phyloP scores from a whole-genome alignment of 1,284 basidiomycete species.

The Blastosporella zonata region DNA sequence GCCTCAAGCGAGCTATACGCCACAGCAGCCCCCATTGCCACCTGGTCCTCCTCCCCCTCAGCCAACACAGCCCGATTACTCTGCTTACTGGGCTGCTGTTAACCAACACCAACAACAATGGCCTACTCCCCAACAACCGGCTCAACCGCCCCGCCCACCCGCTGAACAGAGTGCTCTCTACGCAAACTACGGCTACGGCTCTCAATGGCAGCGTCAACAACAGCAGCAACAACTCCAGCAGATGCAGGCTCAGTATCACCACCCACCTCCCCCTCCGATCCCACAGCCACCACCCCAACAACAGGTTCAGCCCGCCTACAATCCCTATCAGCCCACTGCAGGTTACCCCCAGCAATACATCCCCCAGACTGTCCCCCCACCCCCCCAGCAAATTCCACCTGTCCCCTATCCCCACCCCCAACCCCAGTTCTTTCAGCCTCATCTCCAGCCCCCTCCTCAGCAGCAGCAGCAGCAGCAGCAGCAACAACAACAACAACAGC shows the following conservation, averaged over 20 bases:
- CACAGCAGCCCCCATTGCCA: conserved; percentile 71
- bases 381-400: conserved; percentile 46
- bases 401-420: conserved; percentile 38
- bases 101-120: conserved; percentile 57
- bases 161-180: conserved; percentile 75
- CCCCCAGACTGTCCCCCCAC: conserved; percentile 44
- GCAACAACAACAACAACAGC: conserved; percentile 40
- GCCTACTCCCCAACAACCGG: conserved; percentile 49
- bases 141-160: conserved; percentile 49
- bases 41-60: conserved; percentile 74
- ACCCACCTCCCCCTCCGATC: conserved; percentile 50
- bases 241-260: conserved; percentile 44
- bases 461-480: conserved; percentile 42
- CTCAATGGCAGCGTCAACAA: conserved; percentile 65
- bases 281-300: conserved; percentile 47
- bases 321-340: conserved; percentile 73
- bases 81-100: conserved; percentile 71
- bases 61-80: conserved; percentile 67
- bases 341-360: conserved; percentile 67
- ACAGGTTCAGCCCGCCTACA: conserved; percentile 60
- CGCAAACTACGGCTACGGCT: conserved; percentile 82
- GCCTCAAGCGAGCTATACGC: conserved; percentile 62
- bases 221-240: conserved; percentile 57
- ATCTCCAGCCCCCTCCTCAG: conserved; percentile 39
- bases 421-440: conserved; percentile 39